Evolutionary conservation across 768 basidiomycete genomes (phyloP).

Genomic region (Leccinum broughii): DNA sequence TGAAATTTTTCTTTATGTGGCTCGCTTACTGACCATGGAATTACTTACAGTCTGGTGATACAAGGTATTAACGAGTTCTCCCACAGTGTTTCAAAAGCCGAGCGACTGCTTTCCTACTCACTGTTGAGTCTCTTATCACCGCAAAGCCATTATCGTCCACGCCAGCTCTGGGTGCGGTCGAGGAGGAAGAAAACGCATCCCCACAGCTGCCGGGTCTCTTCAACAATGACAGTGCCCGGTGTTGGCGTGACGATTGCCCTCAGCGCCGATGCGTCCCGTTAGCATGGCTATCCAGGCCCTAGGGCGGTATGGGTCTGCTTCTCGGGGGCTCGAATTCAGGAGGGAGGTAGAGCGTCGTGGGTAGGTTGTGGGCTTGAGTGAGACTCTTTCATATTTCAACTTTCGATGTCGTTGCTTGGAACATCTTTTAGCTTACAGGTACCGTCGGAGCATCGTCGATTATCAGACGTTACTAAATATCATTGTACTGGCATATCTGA

Average conservation of each 20-base stretch:
- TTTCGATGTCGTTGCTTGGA: neutral
- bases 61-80: no score
- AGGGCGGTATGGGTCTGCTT: slow-evolving; percentile 68
- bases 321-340: slow-evolving; percentile 39
- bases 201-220: slow-evolving; percentile 52
- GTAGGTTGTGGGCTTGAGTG: slow-evolving; percentile 53
- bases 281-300: slow-evolving; percentile 59
- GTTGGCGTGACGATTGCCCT: slow-evolving; percentile 79
- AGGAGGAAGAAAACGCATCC: slow-evolving; percentile 45
- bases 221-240: slow-evolving; percentile 80
- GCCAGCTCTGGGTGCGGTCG: slow-evolving; percentile 46
- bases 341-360: slow-evolving; percentile 55
- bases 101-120: slow-evolving; percentile 71
- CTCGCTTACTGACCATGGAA: no score
- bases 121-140: slow-evolving; percentile 69
- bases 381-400: neutral
- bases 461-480: neutral
- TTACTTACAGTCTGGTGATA: no score
- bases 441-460: neutral
- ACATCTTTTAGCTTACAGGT: neutral
- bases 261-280: slow-evolving; percentile 71
- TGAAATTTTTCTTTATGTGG: no score
- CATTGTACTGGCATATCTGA: neutral
- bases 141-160: slow-evolving; percentile 58
- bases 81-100: slow-evolving; percentile 44